Evolutionary conservation across 768 basidiomycete species (phyloP).

Genomic region (Auriscalpium vulgare): DNA sequence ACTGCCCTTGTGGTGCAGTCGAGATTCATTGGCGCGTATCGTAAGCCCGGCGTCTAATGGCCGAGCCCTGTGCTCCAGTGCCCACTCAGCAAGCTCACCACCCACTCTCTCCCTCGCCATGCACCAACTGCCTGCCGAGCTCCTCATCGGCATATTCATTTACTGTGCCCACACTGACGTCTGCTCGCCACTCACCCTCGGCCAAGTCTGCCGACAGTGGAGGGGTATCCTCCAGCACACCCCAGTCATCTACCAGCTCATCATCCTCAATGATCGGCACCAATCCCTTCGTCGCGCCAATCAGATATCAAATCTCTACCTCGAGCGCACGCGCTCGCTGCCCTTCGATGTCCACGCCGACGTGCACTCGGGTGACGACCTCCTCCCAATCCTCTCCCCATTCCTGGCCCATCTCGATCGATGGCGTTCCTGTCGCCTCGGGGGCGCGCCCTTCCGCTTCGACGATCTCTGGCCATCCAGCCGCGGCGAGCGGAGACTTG

Average conservation of each 20-base stretch:
- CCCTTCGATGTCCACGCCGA: conserved; percentile 47
- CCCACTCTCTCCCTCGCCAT: conserved; percentile 9
- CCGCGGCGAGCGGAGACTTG: conserved; percentile 11
- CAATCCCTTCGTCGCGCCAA: conserved; percentile 32
- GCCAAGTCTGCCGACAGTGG: conserved; percentile 54
- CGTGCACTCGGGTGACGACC: conserved; percentile 36
- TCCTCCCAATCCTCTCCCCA: conserved; percentile 59
- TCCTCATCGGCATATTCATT: conserved; percentile 55
- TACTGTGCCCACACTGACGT: conserved; percentile 26
- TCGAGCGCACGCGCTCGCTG: conserved; percentile 43
- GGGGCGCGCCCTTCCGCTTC: conserved; percentile 19
- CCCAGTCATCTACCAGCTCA: conserved; percentile 53
- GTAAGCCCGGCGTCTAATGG: too few species aligned
- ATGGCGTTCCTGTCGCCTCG: conserved; percentile 47
- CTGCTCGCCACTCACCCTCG: conserved; percentile 40
- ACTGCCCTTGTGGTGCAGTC: too few species aligned
- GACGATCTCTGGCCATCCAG: conserved; percentile 20
- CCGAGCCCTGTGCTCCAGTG: too few species aligned
- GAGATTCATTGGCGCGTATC: too few species aligned
- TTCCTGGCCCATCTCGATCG: conserved; percentile 48
- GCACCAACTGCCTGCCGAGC: conserved; percentile 43
- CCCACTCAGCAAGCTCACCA: too few species aligned
- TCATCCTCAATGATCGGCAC: conserved; percentile 40
- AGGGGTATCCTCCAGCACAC: conserved; percentile 41
- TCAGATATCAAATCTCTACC: conserved; percentile 46